A percentile compares a stretch with the other conserved stretches of the same genome.
Evolutionary conservation across 139 green algal species (phyloP).

Genomic region (Monoraphidium neglectum): DNA sequence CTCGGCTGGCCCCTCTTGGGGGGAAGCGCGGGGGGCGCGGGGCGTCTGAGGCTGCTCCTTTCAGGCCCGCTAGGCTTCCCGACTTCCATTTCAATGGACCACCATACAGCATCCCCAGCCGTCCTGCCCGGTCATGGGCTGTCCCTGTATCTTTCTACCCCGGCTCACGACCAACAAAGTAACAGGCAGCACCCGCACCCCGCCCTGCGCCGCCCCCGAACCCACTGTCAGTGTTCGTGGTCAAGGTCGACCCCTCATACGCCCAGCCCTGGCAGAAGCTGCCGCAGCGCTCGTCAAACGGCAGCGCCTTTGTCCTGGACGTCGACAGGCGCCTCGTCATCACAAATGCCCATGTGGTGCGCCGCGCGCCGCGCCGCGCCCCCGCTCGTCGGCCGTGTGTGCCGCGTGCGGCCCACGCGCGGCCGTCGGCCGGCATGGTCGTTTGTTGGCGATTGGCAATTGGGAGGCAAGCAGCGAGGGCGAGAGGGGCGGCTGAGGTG

Average conservation of each 20-base stretch:
- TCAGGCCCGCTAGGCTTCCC: no score
- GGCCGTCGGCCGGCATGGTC: no score
- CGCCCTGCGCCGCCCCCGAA: background rate
- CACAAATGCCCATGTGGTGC: constrained; percentile 82
- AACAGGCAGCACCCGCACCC: background rate
- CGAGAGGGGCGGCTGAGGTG: no score
- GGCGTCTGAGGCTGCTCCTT: no score
- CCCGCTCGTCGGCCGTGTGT: no score
- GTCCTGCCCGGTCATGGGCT: constrained; percentile 20
- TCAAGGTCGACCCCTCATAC: constrained; percentile 69
- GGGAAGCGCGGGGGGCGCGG: no score
- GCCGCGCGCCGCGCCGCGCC: background rate
- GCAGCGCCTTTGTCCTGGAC: constrained; percentile 79
- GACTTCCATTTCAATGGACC: background rate
- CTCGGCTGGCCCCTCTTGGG: no score
- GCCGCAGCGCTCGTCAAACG: constrained; percentile 56
- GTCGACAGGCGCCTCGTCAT: constrained; percentile 46
- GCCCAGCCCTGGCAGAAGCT: constrained; percentile 80
- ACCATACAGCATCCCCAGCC: background rate
- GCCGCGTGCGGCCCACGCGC: no score
- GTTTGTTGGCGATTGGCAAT: no score
- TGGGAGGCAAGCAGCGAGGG: no score
- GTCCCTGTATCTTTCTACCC: constrained; percentile 1
- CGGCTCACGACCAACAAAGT: background rate
- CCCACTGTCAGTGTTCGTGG: constrained; percentile 64